Base-by-base conservation (phyloP, 2,329 filamentous ascomycete species). In the Setomelanomma holmii region DNA sequence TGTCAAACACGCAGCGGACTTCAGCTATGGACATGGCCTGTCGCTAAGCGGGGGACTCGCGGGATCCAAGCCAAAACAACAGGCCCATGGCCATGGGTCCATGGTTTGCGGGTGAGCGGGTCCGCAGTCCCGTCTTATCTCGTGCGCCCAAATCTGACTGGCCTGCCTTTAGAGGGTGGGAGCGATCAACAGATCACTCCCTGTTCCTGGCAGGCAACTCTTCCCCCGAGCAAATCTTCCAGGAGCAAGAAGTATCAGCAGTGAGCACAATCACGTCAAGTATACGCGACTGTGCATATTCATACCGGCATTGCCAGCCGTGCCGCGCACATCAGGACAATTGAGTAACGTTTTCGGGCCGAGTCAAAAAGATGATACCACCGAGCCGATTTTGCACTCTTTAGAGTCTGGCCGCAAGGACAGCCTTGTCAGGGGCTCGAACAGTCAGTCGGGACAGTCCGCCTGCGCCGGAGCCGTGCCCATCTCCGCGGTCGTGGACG, bases 401-500 rank as follows among this genome's bases (percentile, higher is more conserved):
- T 54, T 43, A 48, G 53, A 56, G 44, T 47, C 51, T 39, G 14
- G 21, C 19, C 40, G 40, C 51, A 44, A 60, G 48, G 50, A 51
- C 40, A 48, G 49, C 56, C 45, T 49, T 51, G 49, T 56, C 45
- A 53, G 44, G 51, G 48, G 59, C 27, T 58, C 49, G 49, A 39
- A 36, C 38, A 36, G 11, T 10, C 27, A 57, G 51, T 55, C 60
- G 58, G 60, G 52, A 61, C 56, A 57, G 53, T 60, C 56, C 59
- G 56, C 55, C 35, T 40, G 41, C 55, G 49, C 59, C 51, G 56
- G 58, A n/a, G 45, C 54, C 58, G 50, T 59, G 55, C 54, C 61
- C 51, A 55, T 56, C 54, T 56, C 59, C 61, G 53, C 56, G 40
- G 51, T 53, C 57, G 50, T 58, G 61, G 55, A 49, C 55, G 42